A percentile compares a stretch with the other conserved stretches of the same genome.
phyloP scores from a whole-genome alignment of 768 basidiomycete genomes.

The Termitomyces sp. region DNA sequence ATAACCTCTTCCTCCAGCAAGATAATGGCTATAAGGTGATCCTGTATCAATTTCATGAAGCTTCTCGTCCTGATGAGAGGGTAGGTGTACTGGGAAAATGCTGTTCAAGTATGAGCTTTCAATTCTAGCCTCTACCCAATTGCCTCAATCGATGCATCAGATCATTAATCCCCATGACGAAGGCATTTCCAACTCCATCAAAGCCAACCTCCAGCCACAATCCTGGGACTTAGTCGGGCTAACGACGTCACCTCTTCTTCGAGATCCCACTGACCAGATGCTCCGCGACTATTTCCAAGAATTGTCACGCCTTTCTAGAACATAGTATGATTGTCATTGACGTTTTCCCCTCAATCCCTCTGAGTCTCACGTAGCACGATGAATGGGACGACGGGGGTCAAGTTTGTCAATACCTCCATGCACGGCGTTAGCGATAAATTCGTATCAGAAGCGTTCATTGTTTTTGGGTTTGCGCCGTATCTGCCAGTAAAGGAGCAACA shows the following conservation, averaged over 20 bases:
- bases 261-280: slow-evolving; percentile 61
- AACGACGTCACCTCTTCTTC: slow-evolving; percentile 40
- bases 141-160: slow-evolving; percentile 33
- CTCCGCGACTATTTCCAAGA: slow-evolving; percentile 55
- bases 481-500: slow-evolving; percentile 66
- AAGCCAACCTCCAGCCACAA: slow-evolving; percentile 54
- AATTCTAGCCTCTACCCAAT: not conserved
- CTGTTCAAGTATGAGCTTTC: slow-evolving; percentile 59
- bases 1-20: slow-evolving; percentile 39
- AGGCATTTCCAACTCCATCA: slow-evolving; percentile 71
- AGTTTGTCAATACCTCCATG: slow-evolving; percentile 87
- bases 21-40: slow-evolving; percentile 87
- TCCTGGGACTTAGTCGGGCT: slow-evolving; percentile 40
- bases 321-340: slow-evolving; percentile 22
- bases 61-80: slow-evolving; percentile 2
- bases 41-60: not conserved
- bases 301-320: slow-evolving; percentile 28
- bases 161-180: slow-evolving; percentile 84
- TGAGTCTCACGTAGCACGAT: slow-evolving; percentile 16
- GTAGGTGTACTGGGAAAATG: slow-evolving; percentile 90
- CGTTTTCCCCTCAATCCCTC: not conserved
- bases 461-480: slow-evolving; percentile 59
- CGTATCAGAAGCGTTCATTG: slow-evolving; percentile 52
- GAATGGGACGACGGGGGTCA: slow-evolving; percentile 40
- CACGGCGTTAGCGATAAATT: slow-evolving; percentile 83